Base-by-base conservation (phyloP, 148 eudicot genomes). In the Rhododendron kiyosumense region DNA sequence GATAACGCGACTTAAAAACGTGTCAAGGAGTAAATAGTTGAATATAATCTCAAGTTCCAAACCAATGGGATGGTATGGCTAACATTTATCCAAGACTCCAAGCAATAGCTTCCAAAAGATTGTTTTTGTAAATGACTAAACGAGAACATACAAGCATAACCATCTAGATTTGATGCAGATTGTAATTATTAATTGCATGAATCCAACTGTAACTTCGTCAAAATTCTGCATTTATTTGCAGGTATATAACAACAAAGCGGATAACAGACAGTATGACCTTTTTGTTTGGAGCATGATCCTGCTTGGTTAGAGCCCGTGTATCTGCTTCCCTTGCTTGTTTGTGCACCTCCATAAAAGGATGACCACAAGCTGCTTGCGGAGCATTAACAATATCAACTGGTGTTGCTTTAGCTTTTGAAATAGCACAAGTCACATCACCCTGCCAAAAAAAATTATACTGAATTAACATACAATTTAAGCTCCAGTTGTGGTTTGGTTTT, bases 301-400 rank as follows among this genome's bases (percentile, higher is more conserved):
- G 65, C n/a, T 73, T 59, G 73, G 85, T 17, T 28, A 73, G 79
- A 84, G 79, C 46, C 45, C 46, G 15, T 28, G 73, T 12, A 49
- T 84, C 65, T 32, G 79, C 79, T 84, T 84, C 85, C 85, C 48
- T 84, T 43, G 26, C 77, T 41, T 67, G n/a, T 22, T 41, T 26
- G 34, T 49, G 61, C 34, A 43, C 79, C 79, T 30, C 65, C 15
- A 28, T 24, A 18, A 8, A 41, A 82, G 75, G 84, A 61, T 82
- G 32, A 82, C 51, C 14, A 82, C 43, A 38, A 36, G 20, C 38
- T 24, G 84, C 49, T 63, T 82, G 34, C 7, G 75, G 84, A 61
- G 34, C 11, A 43, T 65, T 63, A 65, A 63, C 10, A 34, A 34
- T 34, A 22, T 81, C 71, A 11, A 30, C 63, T 36, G 48, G 4